phyloP scores from a whole-genome alignment of 164 flowering plant genomes.

The Amborella trichopoda region DNA sequence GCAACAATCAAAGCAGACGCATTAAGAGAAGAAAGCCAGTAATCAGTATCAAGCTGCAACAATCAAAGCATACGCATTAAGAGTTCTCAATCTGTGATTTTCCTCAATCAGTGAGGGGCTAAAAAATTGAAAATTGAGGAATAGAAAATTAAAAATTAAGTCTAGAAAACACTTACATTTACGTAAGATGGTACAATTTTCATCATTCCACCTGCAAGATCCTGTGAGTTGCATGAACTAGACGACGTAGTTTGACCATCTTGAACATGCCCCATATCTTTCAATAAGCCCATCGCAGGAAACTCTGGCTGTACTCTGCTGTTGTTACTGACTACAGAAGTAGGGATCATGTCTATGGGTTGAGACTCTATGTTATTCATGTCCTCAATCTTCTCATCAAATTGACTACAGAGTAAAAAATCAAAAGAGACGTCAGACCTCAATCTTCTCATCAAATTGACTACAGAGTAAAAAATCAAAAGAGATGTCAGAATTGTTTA shows the following conservation, averaged over 20 bases:
- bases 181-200: conserved; percentile 33
- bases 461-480: conserved; percentile 20
- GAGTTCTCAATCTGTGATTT: not conserved
- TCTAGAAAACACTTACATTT: conserved; percentile 27
- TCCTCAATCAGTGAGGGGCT: not conserved
- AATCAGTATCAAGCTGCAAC: not conserved
- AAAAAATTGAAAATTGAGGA: not conserved
- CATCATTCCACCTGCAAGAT: conserved; percentile 21
- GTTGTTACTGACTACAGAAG: conserved; percentile 5
- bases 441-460: conserved; percentile 14
- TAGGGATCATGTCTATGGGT: conserved; percentile 8
- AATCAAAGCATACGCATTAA: not conserved
- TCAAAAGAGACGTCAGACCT: no score
- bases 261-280: conserved; percentile 9
- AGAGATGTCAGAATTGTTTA: no score
- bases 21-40: not conserved
- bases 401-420: conserved; percentile 20
- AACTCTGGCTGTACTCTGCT: conserved; percentile 6
- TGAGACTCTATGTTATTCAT: conserved; percentile 6
- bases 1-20: conserved; percentile 8
- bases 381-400: conserved; percentile 15
- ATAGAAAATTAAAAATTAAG: not conserved
- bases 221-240: conserved; percentile 6
- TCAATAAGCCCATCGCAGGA: conserved; percentile 1
- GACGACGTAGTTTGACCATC: conserved; percentile 7